Conservation (phyloP, 768 basidiomycete genomes). For the Lentinula sp. region DNA sequence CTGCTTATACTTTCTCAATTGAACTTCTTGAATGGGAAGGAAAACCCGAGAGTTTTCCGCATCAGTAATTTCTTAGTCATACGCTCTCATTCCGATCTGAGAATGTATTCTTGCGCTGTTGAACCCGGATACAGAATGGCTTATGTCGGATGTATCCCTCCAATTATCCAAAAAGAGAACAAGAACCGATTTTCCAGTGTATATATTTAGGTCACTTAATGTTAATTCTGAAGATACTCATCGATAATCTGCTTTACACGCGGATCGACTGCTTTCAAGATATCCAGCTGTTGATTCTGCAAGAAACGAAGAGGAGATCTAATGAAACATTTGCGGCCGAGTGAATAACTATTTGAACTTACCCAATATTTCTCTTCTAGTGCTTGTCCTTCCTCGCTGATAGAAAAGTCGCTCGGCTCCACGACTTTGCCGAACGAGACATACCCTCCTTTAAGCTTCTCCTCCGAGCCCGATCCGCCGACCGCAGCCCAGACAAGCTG, state of each 20-base stretch:
- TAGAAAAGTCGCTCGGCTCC: constrained; percentile 28
- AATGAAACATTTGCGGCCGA: not conserved
- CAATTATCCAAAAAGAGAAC: no score
- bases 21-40: no score
- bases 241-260: not conserved
- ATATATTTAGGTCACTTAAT: no score
- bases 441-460: constrained; percentile 25
- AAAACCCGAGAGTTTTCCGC: no score
- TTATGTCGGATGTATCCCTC: no score
- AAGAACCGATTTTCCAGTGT: no score
- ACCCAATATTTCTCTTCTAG: constrained; percentile 30
- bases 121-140: no score
- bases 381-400: constrained; percentile 23
- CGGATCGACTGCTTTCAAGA: not conserved
- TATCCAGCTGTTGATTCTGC: not conserved
- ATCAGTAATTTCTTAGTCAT: no score
- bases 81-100: no score
- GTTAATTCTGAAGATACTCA: not conserved
- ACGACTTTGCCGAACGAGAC: constrained; percentile 14
- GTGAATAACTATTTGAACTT: constrained; percentile 4
- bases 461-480: constrained; percentile 11
- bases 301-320: not conserved
- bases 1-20: no score
- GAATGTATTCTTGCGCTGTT: no score
- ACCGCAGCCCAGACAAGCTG: constrained; percentile 28